phyloP scores from a whole-genome alignment of 2,329 filamentous ascomycete genomes.

The Xylariaceae sp. region DNA sequence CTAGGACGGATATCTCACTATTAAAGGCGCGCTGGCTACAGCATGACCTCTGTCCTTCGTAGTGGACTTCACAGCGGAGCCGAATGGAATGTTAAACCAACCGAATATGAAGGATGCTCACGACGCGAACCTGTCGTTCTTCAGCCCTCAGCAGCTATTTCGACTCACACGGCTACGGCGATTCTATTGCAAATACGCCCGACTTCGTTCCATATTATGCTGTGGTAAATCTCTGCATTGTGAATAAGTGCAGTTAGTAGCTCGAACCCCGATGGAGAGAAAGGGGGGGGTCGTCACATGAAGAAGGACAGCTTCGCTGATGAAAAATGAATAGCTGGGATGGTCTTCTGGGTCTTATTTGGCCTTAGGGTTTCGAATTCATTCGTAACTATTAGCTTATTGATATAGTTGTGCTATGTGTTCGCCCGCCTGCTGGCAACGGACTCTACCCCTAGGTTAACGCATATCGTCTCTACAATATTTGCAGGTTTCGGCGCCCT shows the following conservation, averaged over 20 bases:
- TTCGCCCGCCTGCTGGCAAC: conserved; percentile 51
- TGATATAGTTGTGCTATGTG: conserved; percentile 58
- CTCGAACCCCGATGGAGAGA: background rate
- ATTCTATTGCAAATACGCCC: conserved; percentile 53
- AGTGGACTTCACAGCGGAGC: conserved; percentile 60
- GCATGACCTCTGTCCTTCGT: conserved; percentile 56
- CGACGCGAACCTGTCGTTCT: conserved; percentile 60
- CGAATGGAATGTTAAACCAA: conserved; percentile 59
- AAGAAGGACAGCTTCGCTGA: background rate
- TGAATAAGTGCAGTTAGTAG: conserved; percentile 43
- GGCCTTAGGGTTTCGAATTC: conserved; percentile 54
- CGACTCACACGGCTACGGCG: conserved; percentile 61
- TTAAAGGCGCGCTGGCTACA: conserved; percentile 57
- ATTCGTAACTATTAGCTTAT: conserved; percentile 59
- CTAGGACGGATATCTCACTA: conserved; percentile 54
- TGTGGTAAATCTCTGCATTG: conserved; percentile 61
- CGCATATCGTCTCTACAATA: conserved; percentile 60
- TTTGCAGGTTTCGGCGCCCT: conserved; percentile 64
- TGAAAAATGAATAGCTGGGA: conserved; percentile 47
- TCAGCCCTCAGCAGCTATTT: conserved; percentile 61
- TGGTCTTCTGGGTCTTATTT: conserved; percentile 63
- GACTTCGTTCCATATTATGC: conserved; percentile 58
- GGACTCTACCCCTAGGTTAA: conserved; percentile 57
- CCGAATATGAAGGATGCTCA: conserved; percentile 64
- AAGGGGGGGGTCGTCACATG: too few relatives aligned